These are phyloP conservation scores for Didymella pinodella DNA, from an alignment of 2,329 filamentous ascomycete genomes.

Conservation along the genomic window DNA sequence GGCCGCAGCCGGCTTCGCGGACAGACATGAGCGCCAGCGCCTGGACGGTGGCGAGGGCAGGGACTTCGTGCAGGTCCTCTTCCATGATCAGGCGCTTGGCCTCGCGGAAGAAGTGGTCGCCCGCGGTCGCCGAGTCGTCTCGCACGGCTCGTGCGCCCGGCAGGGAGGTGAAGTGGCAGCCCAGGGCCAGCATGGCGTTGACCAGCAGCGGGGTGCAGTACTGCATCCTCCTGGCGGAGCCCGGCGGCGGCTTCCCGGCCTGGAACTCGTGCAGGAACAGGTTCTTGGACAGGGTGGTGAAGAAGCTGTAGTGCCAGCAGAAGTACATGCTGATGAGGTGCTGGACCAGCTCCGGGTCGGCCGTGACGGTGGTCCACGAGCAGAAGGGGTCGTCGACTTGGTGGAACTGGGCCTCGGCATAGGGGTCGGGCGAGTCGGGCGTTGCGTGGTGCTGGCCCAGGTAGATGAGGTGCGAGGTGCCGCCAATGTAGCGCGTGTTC, in stretches of 20 bases:
- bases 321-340: conserved; percentile 98
- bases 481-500: conserved; percentile 88
- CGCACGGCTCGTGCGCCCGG: conserved; percentile 74
- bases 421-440: conserved; percentile 38
- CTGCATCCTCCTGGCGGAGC: conserved; percentile 62
- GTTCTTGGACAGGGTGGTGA: conserved; percentile 85
- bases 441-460: conserved; percentile 55
- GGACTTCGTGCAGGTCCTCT: conserved; percentile 91
- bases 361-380: conserved; percentile 88
- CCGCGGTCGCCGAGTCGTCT: conserved; percentile 82
- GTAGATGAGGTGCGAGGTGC: conserved; percentile 92
- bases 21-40: conserved; percentile 96
- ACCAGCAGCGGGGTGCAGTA: conserved; percentile 92
- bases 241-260: conserved; percentile 68
- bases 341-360: conserved; percentile 77
- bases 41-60: conserved; percentile 87
- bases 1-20: conserved; percentile 89
- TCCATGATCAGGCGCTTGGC: conserved; percentile 89
- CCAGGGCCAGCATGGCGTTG: conserved; percentile 91
- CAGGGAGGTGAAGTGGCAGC: conserved; percentile 88
- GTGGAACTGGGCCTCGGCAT: conserved; percentile 56
- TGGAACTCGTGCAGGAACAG: conserved; percentile 88
- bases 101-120: conserved; percentile 95
- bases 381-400: conserved; percentile 73
- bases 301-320: conserved; percentile 96